Evolutionary conservation across 1,284 basidiomycete species (phyloP), one percentile per base, ranked within the genome.

Genomic region (Ceratobasidium sp.): DNA sequence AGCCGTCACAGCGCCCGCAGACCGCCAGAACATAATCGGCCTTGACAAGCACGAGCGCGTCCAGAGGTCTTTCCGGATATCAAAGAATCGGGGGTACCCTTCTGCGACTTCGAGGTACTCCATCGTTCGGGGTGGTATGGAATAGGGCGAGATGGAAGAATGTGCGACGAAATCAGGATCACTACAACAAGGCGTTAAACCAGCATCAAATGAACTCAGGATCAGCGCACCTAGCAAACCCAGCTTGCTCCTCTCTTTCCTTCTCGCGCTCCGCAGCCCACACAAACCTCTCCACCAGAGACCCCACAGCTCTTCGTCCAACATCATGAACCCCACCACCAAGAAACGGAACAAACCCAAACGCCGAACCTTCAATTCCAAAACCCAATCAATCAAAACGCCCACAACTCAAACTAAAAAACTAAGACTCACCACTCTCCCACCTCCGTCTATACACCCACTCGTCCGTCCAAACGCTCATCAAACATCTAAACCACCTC

Each of bases 401-500:
- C 28, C 46, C 42, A 64, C 33, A 23, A 7, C 9, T 40, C 9
- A 28, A 26, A 12, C 20, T 23, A 38, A 23, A 46, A 17, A n/a
- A 73, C 44, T 12, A n/a, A 57, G 12, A 83, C 89, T 81, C 82
- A 94, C 94, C 85, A 80, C 90, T 87, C 71, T 91, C 86, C 67
- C 90, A 88, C 46, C 94, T 83, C n/a, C 94, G 95, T 59, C 86
- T 86, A 80, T 93, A 87, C 65, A 98, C 91, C 89, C 93, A 91
- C 79, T 94, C 93, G 0, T 92, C 89, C 0, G 91, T 90, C 97
- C 98, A 99, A 78, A 99, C 97, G 83, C 94, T 97, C 87, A 97
- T 91, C 80, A 97, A 86, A 80, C 91, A 93, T 78, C 88, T 86
- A 69, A 96, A 83, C 77, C 91, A 90, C 77, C 90, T 87, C 28